Conservation (phyloP, 495 filamentous ascomycete genomes). For the Friedmanniomyces simplex region DNA sequence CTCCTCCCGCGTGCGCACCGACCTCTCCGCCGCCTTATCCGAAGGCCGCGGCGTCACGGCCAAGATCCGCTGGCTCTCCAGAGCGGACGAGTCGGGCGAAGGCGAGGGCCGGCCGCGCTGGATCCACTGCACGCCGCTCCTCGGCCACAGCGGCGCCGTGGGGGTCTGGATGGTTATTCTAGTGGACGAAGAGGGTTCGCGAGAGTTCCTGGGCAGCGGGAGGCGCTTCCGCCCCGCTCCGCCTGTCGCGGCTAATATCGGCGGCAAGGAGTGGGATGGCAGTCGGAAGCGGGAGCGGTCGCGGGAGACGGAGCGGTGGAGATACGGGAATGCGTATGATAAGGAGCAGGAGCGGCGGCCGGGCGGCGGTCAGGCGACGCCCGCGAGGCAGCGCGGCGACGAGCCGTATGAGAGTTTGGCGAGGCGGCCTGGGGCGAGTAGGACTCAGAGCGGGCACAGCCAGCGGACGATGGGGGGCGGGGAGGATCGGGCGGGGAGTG, state of each 20-base stretch:
- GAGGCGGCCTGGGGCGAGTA: neutral
- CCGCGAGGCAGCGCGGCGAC: no score
- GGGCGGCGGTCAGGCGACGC: neutral
- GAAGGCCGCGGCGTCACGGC: slow-evolving; percentile 49
- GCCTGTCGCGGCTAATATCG: slow-evolving; percentile 17
- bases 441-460: neutral
- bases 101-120: slow-evolving; percentile 44
- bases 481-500: neutral
- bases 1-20: slow-evolving; percentile 39
- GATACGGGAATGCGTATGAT: neutral
- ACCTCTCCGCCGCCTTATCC: slow-evolving; percentile 43
- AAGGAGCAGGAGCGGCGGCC: neutral
- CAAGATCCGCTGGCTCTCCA: slow-evolving; percentile 49
- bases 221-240: slow-evolving; percentile 20
- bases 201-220: neutral
- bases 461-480: neutral
- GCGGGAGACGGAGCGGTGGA: neutral
- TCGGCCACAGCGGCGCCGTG: slow-evolving; percentile 46
- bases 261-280: slow-evolving; percentile 19
- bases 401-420: neutral
- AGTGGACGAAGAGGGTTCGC: slow-evolving; percentile 41
- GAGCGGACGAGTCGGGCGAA: slow-evolving; percentile 30
- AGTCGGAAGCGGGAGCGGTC: neutral
- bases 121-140: slow-evolving; percentile 55
- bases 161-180: slow-evolving; percentile 62